Evolutionary conservation across 352 stramenopile species (phyloP), one percentile per base, ranked within the genome.

Genomic region (Globisporangium iwayamae): DNA sequence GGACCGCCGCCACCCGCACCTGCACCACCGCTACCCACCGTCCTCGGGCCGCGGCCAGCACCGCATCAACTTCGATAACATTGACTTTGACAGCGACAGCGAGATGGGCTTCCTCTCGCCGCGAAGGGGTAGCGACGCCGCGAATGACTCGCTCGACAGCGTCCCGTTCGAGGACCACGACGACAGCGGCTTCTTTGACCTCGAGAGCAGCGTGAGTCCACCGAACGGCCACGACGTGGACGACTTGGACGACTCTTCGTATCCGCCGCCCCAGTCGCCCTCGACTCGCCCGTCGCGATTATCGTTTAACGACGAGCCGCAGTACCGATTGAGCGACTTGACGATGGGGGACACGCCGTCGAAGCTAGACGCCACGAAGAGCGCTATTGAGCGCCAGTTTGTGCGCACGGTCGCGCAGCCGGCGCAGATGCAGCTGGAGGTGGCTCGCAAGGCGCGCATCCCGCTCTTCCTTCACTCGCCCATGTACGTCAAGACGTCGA

Each of bases 401-500:
- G 83, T 90, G 50, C 77, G 80, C 14, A 70, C 71, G 0, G 79
- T 90, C 9, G 74, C 86, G 28, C 86, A 85, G 22, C 86, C 86
- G 0, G 86, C 86, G 32, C 86, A 95, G 62, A 95, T 95, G 86
- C 86, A 95, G 65, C 73, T 95, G 3, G 84, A 95, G 47, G 83
- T 95, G 2, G 86, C 86, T 9, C 78, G 83, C 7, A 93, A 93
- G 63, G 86, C 86, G 30, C 76, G 85, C 0, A 95, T 95, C 25
- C 86, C 86, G 45, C 62, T 95, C 11, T 95, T 95, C 66, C 56
- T 95, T 51, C 86, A 95, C 68, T 93, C 86, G 30, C 86, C 86
- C 9, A 91, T 95, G 84, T 93, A 93, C 69, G 85, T 93, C 20
- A 89, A 80, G 65, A 90, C 79, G 4, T 91, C 81, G 18, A 74